Percentiles rank a stretch among this genome's conserved stretches.
Evolutionary conservation across 2,329 filamentous ascomycete genomes (phyloP).

Genomic region (Lasiodiplodia theobromae): DNA sequence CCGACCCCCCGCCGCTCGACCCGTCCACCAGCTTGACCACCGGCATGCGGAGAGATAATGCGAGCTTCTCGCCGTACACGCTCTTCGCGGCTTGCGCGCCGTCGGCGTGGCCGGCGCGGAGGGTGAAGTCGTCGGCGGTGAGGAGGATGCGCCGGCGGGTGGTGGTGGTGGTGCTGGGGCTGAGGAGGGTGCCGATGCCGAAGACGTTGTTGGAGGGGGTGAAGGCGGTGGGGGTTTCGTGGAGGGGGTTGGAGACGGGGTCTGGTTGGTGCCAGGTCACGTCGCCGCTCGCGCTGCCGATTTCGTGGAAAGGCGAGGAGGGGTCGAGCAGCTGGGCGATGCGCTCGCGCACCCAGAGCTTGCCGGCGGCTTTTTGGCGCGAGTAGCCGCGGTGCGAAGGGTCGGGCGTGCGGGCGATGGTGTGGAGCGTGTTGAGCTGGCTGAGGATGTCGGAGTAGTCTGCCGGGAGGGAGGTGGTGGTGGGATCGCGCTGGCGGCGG

Average conservation of each 20-base stretch:
- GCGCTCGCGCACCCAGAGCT: slow-evolving; percentile 70
- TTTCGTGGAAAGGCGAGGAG: slow-evolving; percentile 61
- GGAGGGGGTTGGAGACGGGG: slow-evolving; percentile 42
- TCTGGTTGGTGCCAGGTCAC: slow-evolving; percentile 61
- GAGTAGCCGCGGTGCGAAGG: slow-evolving; percentile 63
- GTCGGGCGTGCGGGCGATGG: slow-evolving; percentile 63
- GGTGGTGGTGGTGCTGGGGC: slow-evolving; percentile 66
- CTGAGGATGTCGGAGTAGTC: slow-evolving; percentile 68
- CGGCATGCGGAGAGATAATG: slow-evolving; percentile 63
- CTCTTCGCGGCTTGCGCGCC: slow-evolving; percentile 66
- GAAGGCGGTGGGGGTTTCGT: slow-evolving; percentile 60
- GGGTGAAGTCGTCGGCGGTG: slow-evolving; percentile 70
- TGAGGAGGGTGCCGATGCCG: slow-evolving; percentile 62
- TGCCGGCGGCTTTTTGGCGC: slow-evolving; percentile 69
- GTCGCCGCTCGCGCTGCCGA: slow-evolving; percentile 66
- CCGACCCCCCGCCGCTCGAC: slow-evolving; percentile 67
- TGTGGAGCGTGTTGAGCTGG: slow-evolving; percentile 61
- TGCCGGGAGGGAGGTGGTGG: slow-evolving; percentile 66
- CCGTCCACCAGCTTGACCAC: slow-evolving; percentile 71
- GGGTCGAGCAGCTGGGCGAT: slow-evolving; percentile 65
- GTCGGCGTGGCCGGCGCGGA: slow-evolving; percentile 70
- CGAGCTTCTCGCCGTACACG: slow-evolving; percentile 67
- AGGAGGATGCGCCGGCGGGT: slow-evolving; percentile 63
- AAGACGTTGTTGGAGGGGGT: slow-evolving; percentile 70
- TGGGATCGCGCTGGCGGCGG: slow-evolving; percentile 53